phyloP scores from a whole-genome alignment of 129 eudicot species.

The Arctium lappa region DNA sequence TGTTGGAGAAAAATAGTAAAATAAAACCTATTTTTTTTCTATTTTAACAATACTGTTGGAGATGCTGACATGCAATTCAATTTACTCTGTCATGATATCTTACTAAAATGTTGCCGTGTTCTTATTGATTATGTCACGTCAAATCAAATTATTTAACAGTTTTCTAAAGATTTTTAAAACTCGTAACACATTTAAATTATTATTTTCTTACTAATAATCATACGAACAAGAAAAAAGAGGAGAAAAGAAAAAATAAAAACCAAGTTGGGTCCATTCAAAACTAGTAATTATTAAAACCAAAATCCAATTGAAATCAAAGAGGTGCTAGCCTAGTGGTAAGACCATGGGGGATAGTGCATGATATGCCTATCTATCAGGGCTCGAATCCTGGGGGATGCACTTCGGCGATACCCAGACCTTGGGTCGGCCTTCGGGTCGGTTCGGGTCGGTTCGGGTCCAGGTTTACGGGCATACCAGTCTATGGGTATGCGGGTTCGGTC shows the following conservation, averaged over 20 bases:
- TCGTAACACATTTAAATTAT: neutral
- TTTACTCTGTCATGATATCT: neutral
- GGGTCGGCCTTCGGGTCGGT: no score
- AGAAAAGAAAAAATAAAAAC: neutral
- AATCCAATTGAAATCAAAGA: neutral
- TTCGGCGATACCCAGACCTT: no score
- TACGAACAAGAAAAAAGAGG: neutral
- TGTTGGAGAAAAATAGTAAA: no score
- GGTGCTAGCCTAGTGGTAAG: no score
- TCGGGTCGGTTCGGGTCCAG: no score
- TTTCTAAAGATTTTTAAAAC: neutral
- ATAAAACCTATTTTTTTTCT: no score
- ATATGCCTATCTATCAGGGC: no score
- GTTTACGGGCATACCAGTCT: no score
- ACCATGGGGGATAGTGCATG: no score
- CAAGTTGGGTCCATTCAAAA: neutral
- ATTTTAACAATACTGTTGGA: no score
- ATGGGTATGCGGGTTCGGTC: no score
- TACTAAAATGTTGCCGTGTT: neutral
- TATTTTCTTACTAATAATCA: neutral
- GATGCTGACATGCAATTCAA: neutral
- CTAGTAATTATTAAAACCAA: neutral
- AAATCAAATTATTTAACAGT: neutral
- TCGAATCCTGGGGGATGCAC: no score
- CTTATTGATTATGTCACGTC: neutral